Base-by-base conservation (phyloP, 148 eudicot genomes). In the Cornus suecica region DNA sequence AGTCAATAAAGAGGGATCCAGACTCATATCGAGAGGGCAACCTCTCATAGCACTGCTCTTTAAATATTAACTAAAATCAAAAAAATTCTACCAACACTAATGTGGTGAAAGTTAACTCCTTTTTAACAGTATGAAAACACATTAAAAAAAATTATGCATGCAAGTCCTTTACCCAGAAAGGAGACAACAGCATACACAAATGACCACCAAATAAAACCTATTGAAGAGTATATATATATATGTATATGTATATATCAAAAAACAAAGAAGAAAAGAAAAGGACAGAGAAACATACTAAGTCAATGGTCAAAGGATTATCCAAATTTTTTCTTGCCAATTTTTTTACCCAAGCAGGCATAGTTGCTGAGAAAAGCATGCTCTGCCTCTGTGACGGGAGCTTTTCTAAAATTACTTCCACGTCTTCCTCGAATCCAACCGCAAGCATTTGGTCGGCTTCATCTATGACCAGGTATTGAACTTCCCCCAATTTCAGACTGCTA, bases 391-490 rank as follows among this genome's bases (percentile, higher is more conserved):
- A 32, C 61, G 99, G 99, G 76, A 95, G 91, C 37, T 78, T 82
- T 75, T 88, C 88, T 68, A 95, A 77, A 86, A 95, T 95, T 42
- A 82, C 60, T 74, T 95, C 99, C 70, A 95, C 99, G 56, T 87
- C 99, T 85, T 95, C 99, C 88, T 95, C 99, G 82, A 95, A 95
- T 58, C 99, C 99, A 73, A 92, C 99, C 5, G 95, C 95, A 83
- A 95, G 99, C 99, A 95, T 95, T 91, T 91, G 97, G 84, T 95
- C 99, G 61, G 99, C 97, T 86, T 95, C 99, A 80, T 95, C 99
- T 62, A 95, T 93, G 75, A 95, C 97, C 87, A 92, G 82, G 77
- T 77, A 92, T 74, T 91, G 83, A 78, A 95, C 94, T 84, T 92
- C 99, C 32, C 89, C 86, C 83, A 95, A 76, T 82, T 88, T 90